A percentile compares a stretch with the other conserved stretches of the same genome.
These are phyloP conservation scores for Penicillium cataractarum DNA, from an alignment of 495 filamentous ascomycete genomes.

Conservation along the genomic window DNA sequence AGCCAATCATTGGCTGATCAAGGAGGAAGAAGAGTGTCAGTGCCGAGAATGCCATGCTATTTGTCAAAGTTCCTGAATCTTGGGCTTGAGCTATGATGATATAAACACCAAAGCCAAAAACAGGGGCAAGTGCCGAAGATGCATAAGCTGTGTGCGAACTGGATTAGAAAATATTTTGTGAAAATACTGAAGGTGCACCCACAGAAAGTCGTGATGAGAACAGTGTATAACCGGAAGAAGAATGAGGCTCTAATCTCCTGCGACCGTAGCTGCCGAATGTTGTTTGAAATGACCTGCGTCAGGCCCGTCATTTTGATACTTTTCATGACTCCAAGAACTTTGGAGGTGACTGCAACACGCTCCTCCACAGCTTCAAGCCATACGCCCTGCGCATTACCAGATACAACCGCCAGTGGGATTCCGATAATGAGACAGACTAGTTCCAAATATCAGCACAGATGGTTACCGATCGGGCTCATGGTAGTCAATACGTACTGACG, in stretches of 20 bases:
- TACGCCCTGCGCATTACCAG: slow-evolving; percentile 24
- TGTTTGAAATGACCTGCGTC: slow-evolving; percentile 38
- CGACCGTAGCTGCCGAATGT: slow-evolving; percentile 32
- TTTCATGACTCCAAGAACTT: slow-evolving; percentile 58
- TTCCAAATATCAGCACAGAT: neutral
- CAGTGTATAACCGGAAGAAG: slow-evolving; percentile 16
- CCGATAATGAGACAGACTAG: slow-evolving; percentile 29
- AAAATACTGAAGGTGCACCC: neutral
- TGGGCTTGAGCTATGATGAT: slow-evolving; percentile 20
- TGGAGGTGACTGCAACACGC: slow-evolving; percentile 54
- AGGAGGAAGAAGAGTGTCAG: slow-evolving; percentile 28
- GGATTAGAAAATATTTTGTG: slow-evolving; percentile 1
- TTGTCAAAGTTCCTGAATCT: slow-evolving; percentile 25
- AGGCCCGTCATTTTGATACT: slow-evolving; percentile 63
- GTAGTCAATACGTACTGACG: slow-evolving; percentile 37
- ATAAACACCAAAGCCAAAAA: slow-evolving; percentile 30
- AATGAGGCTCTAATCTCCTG: slow-evolving; percentile 24
- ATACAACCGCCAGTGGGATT: slow-evolving; percentile 23
- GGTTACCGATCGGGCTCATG: neutral
- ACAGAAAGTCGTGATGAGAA: slow-evolving; percentile 24
- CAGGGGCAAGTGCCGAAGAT: slow-evolving; percentile 26
- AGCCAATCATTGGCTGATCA: slow-evolving; percentile 23
- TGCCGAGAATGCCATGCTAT: slow-evolving; percentile 28
- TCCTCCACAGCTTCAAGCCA: slow-evolving; percentile 59
- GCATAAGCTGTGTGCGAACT: slow-evolving; percentile 15